phyloP scores from a whole-genome alignment of 352 stramenopile genomes.

The Vaucheria bursata region DNA sequence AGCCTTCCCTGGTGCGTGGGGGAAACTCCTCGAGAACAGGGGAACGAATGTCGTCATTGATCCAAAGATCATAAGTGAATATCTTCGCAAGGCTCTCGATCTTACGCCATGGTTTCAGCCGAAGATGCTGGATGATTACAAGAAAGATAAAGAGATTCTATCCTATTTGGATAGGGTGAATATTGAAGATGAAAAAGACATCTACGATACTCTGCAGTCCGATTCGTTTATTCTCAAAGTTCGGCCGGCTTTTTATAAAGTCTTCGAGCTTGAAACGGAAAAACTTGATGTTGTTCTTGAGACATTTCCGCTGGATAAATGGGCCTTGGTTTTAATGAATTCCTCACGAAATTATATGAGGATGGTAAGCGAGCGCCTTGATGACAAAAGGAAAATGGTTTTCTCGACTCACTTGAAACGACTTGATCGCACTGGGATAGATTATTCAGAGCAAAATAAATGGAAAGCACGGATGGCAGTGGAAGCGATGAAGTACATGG shows the following conservation, averaged over 20 bases:
- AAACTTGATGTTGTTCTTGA: too few relatives aligned
- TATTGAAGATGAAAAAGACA: slow-evolving; percentile 1
- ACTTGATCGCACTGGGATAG: background rate
- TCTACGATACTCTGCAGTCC: background rate
- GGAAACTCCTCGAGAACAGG: background rate
- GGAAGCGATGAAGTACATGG: background rate
- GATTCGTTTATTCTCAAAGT: slow-evolving; percentile 1
- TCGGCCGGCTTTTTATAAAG: background rate
- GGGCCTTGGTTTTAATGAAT: background rate
- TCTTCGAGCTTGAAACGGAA: background rate
- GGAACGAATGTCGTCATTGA: background rate
- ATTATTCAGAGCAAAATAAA: background rate
- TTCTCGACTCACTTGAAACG: background rate
- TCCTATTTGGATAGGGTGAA: background rate
- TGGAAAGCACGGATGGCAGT: background rate
- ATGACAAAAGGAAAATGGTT: background rate
- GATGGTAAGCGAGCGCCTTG: background rate
- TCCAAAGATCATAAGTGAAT: background rate
- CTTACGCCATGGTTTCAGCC: background rate
- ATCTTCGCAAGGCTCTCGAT: background rate
- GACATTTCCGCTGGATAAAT: background rate
- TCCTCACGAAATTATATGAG: background rate
- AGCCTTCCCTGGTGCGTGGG: background rate
- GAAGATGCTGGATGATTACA: background rate
- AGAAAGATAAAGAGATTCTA: background rate